Conservation (phyloP, 139 green algal genomes). For the Haematococcus lacustris region DNA sequence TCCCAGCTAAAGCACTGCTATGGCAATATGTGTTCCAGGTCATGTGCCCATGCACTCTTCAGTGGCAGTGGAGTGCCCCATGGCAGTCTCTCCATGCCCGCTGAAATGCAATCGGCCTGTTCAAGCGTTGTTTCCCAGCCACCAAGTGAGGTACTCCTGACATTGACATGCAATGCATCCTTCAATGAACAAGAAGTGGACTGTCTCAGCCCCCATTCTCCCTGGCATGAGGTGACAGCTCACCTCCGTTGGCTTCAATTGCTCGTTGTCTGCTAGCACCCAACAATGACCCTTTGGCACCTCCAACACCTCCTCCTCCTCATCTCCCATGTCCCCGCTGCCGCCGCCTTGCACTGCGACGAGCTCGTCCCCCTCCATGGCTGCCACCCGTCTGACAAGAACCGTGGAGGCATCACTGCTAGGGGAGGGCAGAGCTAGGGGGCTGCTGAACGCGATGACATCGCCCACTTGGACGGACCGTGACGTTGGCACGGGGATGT, state of each 20-base stretch:
- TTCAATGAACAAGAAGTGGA: neutral
- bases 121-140: neutral
- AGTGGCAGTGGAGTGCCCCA: neutral
- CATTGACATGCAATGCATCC: too few species aligned
- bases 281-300: conserved; percentile 62
- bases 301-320: conserved; percentile 7
- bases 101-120: too few species aligned
- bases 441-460: conserved; percentile 53
- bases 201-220: neutral
- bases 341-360: conserved; percentile 30
- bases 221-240: too few species aligned
- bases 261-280: conserved; percentile 75
- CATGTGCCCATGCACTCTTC: neutral
- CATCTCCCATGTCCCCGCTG: conserved; percentile 6
- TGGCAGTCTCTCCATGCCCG: neutral
- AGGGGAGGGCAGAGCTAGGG: conserved; percentile 9
- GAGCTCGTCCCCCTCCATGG: conserved; percentile 66
- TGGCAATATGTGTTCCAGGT: neutral
- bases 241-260: conserved; percentile 40
- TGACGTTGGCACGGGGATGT: too few species aligned
- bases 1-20: too few species aligned
- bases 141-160: neutral
- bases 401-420: conserved; percentile 13
- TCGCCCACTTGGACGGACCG: too few species aligned
- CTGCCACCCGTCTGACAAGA: conserved; percentile 69